phyloP scores from a whole-genome alignment of 108 stramenopile genomes.

The Skeletonema marinoi region DNA sequence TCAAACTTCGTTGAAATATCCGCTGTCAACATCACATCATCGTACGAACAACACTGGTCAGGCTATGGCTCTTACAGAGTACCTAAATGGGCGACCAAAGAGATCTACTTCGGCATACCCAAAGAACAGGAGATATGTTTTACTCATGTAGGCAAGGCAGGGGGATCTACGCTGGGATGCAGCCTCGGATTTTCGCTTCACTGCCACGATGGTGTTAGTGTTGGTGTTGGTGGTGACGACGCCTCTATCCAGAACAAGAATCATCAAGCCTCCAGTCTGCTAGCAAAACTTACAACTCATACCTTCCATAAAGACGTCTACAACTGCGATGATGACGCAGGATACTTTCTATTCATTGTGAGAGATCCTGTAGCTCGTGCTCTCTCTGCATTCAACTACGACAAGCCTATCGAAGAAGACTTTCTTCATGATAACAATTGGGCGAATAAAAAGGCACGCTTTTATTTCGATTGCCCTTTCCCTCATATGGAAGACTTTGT shows the following conservation, averaged over 20 bases:
- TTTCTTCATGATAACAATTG: not conserved
- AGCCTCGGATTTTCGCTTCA: conserved; percentile 42
- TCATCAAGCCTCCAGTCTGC: not conserved
- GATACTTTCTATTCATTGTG: conserved; percentile 34
- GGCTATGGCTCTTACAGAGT: not conserved
- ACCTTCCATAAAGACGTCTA: conserved; percentile 38
- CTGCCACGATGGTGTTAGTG: not conserved
- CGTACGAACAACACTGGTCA: not conserved
- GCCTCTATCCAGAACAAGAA: too few species aligned
- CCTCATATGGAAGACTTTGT: not conserved
- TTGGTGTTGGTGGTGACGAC: not conserved
- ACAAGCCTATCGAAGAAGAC: conserved; percentile 10
- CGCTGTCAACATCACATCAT: not conserved
- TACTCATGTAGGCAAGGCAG: conserved; percentile 38
- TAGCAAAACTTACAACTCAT: conserved; percentile 38
- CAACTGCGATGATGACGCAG: conserved; percentile 30
- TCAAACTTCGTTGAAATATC: not conserved
- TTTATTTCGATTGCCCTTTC: not conserved
- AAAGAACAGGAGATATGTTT: conserved; percentile 30
- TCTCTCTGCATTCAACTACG: conserved; percentile 45
- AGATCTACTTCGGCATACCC: conserved; percentile 26
- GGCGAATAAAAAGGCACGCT: not conserved
- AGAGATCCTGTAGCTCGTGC: conserved; percentile 33
- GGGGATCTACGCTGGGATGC: conserved; percentile 37
- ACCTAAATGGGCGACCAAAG: conserved; percentile 33